Evolutionary conservation across 2,329 filamentous ascomycete genomes (phyloP).

Genomic region (Exophiala sp.): DNA sequence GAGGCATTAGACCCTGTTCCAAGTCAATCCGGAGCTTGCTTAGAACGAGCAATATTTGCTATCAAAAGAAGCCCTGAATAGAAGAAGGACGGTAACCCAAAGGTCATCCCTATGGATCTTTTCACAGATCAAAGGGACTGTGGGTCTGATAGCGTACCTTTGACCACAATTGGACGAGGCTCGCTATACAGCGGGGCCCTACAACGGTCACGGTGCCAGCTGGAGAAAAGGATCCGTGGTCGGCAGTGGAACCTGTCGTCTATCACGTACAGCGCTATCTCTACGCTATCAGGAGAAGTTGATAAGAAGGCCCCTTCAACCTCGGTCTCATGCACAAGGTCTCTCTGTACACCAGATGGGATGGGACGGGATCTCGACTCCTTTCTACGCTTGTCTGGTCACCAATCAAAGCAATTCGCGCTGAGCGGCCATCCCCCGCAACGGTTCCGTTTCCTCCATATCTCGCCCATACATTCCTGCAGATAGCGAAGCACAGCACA

Average conservation of each 20-base stretch:
- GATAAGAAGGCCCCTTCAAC: not conserved
- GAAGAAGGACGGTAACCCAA: not conserved
- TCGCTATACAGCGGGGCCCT: not conserved
- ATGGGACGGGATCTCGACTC: no score
- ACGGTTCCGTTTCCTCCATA: not conserved
- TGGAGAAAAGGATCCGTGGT: no score
- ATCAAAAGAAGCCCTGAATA: not conserved
- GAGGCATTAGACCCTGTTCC: not conserved
- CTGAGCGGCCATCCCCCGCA: not conserved
- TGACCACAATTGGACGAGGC: not conserved
- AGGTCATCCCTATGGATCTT: not conserved
- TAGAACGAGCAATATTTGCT: not conserved
- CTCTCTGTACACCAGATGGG: no score
- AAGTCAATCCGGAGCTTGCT: not conserved
- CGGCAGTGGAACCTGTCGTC: not conserved
- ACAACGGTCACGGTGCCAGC: no score
- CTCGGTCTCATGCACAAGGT: no score
- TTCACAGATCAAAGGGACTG: no score
- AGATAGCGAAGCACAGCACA: no score
- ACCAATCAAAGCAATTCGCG: slow-evolving; percentile 5
- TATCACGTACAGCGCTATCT: not conserved
- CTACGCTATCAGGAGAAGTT: not conserved
- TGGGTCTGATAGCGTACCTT: not conserved
- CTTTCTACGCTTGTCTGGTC: not conserved
- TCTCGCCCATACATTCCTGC: no score